Evolutionary conservation across 2,329 filamentous ascomycete genomes (phyloP).

Genomic region (Diaporthe sp.): DNA sequence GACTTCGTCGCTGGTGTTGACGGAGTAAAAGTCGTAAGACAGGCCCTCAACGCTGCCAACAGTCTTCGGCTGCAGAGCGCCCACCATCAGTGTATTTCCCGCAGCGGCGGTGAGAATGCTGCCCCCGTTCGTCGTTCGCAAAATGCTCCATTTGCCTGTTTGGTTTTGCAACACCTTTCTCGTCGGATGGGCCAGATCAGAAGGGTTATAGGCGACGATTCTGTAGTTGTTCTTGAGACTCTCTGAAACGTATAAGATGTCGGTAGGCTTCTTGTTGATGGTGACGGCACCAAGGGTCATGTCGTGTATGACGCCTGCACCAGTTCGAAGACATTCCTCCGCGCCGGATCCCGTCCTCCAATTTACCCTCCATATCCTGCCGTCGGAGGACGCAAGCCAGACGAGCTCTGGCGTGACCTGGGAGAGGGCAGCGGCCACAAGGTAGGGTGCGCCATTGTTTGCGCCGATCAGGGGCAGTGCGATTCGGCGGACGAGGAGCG

Average conservation of each 20-base stretch:
- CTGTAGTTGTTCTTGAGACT: conserved; percentile 51
- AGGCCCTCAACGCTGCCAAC: conserved; percentile 52
- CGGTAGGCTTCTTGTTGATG: conserved; percentile 48
- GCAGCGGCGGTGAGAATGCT: conserved; percentile 67
- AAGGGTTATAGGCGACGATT: conserved; percentile 58
- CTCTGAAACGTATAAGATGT: conserved; percentile 61
- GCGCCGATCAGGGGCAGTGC: conserved; percentile 55
- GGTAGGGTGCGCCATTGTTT: conserved; percentile 48
- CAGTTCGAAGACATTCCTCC: conserved; percentile 53
- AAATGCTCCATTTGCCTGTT: conserved; percentile 21
- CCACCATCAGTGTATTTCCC: conserved; percentile 68
- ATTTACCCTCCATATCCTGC: conserved; percentile 66
- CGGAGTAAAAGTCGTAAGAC: conserved; percentile 66
- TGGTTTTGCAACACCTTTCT: conserved; percentile 31
- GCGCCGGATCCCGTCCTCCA: conserved; percentile 63
- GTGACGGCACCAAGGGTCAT: conserved; percentile 55
- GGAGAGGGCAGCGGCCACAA: conserved; percentile 54
- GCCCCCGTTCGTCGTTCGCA: conserved; percentile 58
- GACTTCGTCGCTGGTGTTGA: conserved; percentile 71
- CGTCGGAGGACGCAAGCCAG: conserved; percentile 71
- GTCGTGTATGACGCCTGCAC: conserved; percentile 56
- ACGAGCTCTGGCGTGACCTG: conserved; percentile 56
- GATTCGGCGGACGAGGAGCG: conserved; percentile 81
- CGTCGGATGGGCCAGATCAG: conserved; percentile 36
- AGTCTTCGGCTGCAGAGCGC: conserved; percentile 53